Percentiles rank a stretch among this genome's conserved stretches.
Conservation (phyloP, 2,329 filamentous ascomycete species). For the Fusarium mundagurra region DNA sequence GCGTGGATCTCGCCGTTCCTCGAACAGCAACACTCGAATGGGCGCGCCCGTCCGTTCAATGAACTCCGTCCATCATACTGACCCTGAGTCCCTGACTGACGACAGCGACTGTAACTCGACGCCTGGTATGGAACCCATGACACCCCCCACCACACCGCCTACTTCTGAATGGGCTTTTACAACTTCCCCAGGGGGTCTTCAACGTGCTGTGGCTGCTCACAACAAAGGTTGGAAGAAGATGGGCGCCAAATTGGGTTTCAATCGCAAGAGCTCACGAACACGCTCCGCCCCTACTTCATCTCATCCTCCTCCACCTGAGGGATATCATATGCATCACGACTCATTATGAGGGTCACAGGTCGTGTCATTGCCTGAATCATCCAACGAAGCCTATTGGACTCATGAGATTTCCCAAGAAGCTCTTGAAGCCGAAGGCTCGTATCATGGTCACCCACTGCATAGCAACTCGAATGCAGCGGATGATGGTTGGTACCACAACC, state of each 20-base stretch:
- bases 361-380: conserved; percentile 59
- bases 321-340: conserved; percentile 50
- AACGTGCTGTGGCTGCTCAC: conserved; percentile 64
- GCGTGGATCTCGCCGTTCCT: conserved; percentile 57
- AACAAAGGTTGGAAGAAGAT: conserved; percentile 73
- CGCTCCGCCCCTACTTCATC: conserved; percentile 57
- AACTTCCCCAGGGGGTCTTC: conserved; percentile 62
- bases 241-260: conserved; percentile 68
- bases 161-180: conserved; percentile 65
- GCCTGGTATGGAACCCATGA: conserved; percentile 70
- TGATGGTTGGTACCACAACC: conserved; percentile 31
- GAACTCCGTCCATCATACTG: conserved; percentile 57
- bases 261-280: conserved; percentile 60
- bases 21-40: conserved; percentile 48
- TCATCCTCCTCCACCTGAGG: conserved; percentile 49
- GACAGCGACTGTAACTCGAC: conserved; percentile 72
- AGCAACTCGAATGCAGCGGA: conserved; percentile 29
- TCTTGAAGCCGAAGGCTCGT: conserved; percentile 56
- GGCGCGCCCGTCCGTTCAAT: conserved; percentile 46
- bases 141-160: conserved; percentile 78
- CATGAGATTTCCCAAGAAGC: conserved; percentile 24
- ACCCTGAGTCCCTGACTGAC: conserved; percentile 67
- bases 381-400: conserved; percentile 36
- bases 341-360: conserved; percentile 68
- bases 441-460: conserved; percentile 56